A percentile compares a stretch with the other conserved stretches of the same genome.
phyloP scores from a whole-genome alignment of 1,139 yeast species.

The Yamadazyma dushanensis region DNA sequence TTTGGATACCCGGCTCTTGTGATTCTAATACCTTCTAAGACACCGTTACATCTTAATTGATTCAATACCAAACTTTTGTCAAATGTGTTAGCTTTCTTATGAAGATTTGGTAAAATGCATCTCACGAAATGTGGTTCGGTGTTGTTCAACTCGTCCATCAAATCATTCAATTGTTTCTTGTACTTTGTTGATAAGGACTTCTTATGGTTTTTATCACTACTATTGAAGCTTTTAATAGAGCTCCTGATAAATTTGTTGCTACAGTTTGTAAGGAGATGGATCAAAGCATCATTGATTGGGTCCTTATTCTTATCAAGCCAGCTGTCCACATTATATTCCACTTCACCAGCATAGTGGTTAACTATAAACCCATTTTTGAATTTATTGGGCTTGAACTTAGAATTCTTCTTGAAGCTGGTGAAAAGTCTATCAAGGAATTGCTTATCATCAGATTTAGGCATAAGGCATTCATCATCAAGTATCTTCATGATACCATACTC shows the following conservation, averaged over 20 bases:
- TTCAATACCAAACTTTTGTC: constrained; percentile 79
- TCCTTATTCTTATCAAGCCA: constrained; percentile 97
- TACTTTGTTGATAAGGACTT: constrained; percentile 87
- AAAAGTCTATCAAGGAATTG: constrained; percentile 82
- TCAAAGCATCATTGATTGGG: constrained; percentile 79
- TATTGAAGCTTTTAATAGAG: constrained; percentile 11
- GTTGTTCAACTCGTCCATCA: constrained; percentile 71
- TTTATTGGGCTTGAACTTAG: constrained; percentile 72
- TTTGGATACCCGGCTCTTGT: constrained; percentile 98
- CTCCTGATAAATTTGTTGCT: constrained; percentile 46
- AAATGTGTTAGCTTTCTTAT: constrained; percentile 68
- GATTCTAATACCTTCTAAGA: constrained; percentile 93
- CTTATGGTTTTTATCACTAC: constrained; percentile 31
- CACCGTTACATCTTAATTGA: constrained; percentile 96
- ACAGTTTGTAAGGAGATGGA: constrained; percentile 58
- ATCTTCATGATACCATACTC: constrained; percentile 80
- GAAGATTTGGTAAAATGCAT: constrained; percentile 88
- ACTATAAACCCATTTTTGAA: constrained; percentile 70
- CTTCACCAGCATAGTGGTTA: constrained; percentile 94
- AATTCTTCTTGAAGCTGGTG: constrained; percentile 58
- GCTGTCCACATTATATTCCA: constrained; percentile 85
- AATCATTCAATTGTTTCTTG: constrained; percentile 73
- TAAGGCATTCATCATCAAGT: constrained; percentile 92
- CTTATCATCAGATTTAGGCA: constrained; percentile 85
- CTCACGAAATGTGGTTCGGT: constrained; percentile 97